Percentiles rank a stretch among this genome's conserved stretches.
phyloP scores from a whole-genome alignment of 2,329 filamentous ascomycete species.

The Leptographium flavum region DNA sequence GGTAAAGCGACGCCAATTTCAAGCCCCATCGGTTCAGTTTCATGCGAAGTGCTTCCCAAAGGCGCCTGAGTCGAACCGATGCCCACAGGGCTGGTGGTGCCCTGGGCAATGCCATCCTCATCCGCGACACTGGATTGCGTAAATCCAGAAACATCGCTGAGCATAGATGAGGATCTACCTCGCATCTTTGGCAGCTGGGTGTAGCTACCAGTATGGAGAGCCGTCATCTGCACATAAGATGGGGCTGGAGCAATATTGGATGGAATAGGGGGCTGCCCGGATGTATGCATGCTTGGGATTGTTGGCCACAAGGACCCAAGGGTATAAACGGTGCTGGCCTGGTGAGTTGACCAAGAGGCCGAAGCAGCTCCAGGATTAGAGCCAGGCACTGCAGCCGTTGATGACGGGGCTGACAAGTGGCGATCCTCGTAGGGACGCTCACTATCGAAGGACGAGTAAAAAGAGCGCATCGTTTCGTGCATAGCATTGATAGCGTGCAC shows the following conservation, averaged over 20 bases:
- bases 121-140: conserved; percentile 46
- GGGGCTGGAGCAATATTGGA: conserved; percentile 8
- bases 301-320: conserved; percentile 2
- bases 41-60: conserved; percentile 9
- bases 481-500: conserved; percentile 24
- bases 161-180: conserved; percentile 51
- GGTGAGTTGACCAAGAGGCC: conserved; percentile 7
- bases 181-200: conserved; percentile 22
- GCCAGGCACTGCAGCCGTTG: background rate
- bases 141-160: conserved; percentile 52
- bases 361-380: background rate
- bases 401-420: conserved; percentile 1
- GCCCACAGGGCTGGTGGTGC: conserved; percentile 3
- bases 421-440: conserved; percentile 25
- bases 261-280: conserved; percentile 6
- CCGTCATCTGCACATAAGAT: conserved; percentile 17
- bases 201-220: background rate
- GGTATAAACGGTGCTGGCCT: conserved; percentile 1
- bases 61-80: conserved; percentile 7
- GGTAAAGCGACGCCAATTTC: conserved; percentile 7
- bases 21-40: conserved; percentile 13
- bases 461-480: conserved; percentile 22
- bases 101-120: conserved; percentile 17
- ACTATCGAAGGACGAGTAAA: conserved; percentile 26
- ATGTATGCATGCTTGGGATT: background rate